A percentile compares a stretch with the other conserved stretches of the same genome.
Evolutionary conservation across 805 yeast genomes (phyloP).

Genomic region (Lachancea lanzarotensis): DNA sequence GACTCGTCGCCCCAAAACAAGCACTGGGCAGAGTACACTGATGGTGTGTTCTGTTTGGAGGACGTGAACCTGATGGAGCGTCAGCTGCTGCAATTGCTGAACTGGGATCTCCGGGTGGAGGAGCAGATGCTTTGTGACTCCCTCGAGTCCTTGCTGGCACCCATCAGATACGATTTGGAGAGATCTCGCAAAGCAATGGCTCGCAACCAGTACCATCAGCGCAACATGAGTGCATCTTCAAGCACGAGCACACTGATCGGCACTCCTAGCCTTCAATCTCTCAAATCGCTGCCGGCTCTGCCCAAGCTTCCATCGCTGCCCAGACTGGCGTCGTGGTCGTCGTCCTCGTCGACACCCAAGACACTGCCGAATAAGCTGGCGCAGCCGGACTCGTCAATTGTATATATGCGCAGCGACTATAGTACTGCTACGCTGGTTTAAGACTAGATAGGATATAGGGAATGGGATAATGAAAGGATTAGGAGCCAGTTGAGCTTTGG

Average conservation of each 20-base stretch:
- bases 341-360: slow-evolving; percentile 2
- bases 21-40: slow-evolving; percentile 77
- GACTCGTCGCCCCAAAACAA: slow-evolving; percentile 72
- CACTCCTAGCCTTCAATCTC: slow-evolving; percentile 5
- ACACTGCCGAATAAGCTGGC: slow-evolving; percentile 5
- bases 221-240: slow-evolving; percentile 19
- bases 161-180: slow-evolving; percentile 52
- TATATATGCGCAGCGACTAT: slow-evolving; percentile 4
- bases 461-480: neutral
- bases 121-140: slow-evolving; percentile 62
- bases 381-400: neutral
- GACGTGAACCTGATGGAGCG: slow-evolving; percentile 79
- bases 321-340: neutral
- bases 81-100: slow-evolving; percentile 57
- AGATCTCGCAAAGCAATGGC: slow-evolving; percentile 18
- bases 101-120: slow-evolving; percentile 66
- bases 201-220: slow-evolving; percentile 17
- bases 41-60: slow-evolving; percentile 57
- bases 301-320: slow-evolving; percentile 4
- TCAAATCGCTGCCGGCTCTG: slow-evolving; percentile 2
- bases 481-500: too few relatives aligned
- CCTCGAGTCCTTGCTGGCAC: slow-evolving; percentile 64
- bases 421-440: slow-evolving; percentile 5
- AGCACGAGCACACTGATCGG: slow-evolving; percentile 19
- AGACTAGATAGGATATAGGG: neutral